Conservation (phyloP, 192 early-diverging fungal species). For the Coemansia sp. region DNA sequence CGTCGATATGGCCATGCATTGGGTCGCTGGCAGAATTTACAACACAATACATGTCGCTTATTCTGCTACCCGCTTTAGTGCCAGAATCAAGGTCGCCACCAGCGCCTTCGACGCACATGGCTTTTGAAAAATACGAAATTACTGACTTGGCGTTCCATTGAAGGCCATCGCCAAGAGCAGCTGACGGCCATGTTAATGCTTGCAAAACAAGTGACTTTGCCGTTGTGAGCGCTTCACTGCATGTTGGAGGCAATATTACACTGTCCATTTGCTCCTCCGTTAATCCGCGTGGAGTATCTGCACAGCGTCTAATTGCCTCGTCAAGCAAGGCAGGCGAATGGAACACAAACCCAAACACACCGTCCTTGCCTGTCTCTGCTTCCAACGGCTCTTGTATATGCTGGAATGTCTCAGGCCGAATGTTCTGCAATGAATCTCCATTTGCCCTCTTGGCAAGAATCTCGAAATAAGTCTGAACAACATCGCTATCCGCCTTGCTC, state of each 20-base stretch:
- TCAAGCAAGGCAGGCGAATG: constrained; percentile 13
- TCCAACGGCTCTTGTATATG: not conserved
- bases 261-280: no score
- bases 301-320: not conserved
- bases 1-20: not conserved
- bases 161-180: constrained; percentile 26
- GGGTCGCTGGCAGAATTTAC: not conserved
- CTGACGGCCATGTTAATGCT: constrained; percentile 38
- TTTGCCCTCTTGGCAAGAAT: constrained; percentile 10
- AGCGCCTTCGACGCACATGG: not conserved
- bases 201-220: constrained; percentile 12
- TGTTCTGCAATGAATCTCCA: not conserved
- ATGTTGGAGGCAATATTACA: constrained; percentile 8
- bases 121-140: not conserved
- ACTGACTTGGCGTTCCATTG: constrained; percentile 14
- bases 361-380: not conserved
- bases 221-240: constrained; percentile 17
- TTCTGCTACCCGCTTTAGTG: not conserved
- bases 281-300: not conserved
- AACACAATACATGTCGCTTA: constrained; percentile 7
- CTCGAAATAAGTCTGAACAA: constrained; percentile 22
- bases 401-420: not conserved
- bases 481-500: not conserved
- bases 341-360: constrained; percentile 26
- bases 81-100: not conserved